These are phyloP conservation scores for Marasmius oreades DNA, from an alignment of 1,284 basidiomycete species.

Conservation along the genomic window DNA sequence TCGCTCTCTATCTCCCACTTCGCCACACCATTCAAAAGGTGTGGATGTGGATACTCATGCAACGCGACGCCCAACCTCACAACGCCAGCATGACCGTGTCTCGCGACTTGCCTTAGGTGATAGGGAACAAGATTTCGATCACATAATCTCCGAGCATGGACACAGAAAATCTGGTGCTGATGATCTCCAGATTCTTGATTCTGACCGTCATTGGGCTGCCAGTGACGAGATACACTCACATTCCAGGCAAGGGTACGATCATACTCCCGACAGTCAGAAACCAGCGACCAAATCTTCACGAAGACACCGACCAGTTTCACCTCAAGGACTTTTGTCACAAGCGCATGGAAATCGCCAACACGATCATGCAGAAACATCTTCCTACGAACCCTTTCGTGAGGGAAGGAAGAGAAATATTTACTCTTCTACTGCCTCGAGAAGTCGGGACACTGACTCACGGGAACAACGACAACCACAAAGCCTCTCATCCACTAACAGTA, in stretches of 20 bases:
- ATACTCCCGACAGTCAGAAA: background rate
- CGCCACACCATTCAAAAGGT: conserved; percentile 17
- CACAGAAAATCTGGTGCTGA: conserved; percentile 14
- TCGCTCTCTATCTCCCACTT: conserved; percentile 17
- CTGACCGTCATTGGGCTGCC: conserved; percentile 28
- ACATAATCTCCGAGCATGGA: conserved; percentile 12
- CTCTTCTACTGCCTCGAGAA: background rate
- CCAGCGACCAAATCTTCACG: conserved; percentile 21
- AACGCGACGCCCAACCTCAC: conserved; percentile 17
- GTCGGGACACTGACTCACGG: background rate
- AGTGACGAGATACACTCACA: conserved; percentile 16
- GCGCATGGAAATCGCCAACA: background rate
- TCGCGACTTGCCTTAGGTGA: conserved; percentile 27
- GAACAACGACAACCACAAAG: conserved; percentile 30
- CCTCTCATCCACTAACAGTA: conserved; percentile 61
- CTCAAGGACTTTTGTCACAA: background rate
- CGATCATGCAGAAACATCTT: background rate
- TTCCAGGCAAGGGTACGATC: background rate
- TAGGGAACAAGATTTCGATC: conserved; percentile 20
- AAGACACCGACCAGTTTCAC: conserved; percentile 9
- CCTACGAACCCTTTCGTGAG: background rate
- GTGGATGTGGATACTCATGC: conserved; percentile 2
- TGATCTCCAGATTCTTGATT: conserved; percentile 19
- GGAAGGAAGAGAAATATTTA: background rate
- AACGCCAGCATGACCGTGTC: conserved; percentile 18